phyloP scores from a whole-genome alignment of 2,329 filamentous ascomycete species.

The Xylariaceae sp. region DNA sequence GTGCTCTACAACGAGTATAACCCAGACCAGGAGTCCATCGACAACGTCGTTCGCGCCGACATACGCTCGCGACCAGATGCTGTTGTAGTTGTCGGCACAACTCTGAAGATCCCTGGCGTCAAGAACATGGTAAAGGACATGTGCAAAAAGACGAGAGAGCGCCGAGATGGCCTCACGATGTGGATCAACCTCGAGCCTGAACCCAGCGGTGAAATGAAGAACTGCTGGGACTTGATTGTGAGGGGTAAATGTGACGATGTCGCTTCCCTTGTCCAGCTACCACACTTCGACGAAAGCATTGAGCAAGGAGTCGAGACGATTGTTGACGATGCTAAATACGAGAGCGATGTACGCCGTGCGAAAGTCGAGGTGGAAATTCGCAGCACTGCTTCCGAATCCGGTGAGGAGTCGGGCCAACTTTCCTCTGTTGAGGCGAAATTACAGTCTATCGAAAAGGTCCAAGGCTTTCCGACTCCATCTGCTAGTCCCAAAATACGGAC shows the following conservation, averaged over 20 bases:
- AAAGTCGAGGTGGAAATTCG: conserved; percentile 44
- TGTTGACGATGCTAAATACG: conserved; percentile 42
- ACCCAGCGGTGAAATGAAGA: conserved; percentile 81
- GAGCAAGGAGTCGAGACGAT: conserved; percentile 50
- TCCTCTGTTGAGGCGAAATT: conserved; percentile 33
- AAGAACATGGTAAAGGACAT: conserved; percentile 86
- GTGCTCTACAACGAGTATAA: conserved; percentile 98
- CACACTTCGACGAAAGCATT: conserved; percentile 55
- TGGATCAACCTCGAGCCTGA: conserved; percentile 93
- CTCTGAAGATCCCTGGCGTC: conserved; percentile 90
- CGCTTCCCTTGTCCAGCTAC: conserved; percentile 66
- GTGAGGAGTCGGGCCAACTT: conserved; percentile 27
- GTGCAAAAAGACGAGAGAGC: conserved; percentile 79
- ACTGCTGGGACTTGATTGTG: conserved; percentile 91
- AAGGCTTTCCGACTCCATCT: conserved; percentile 56
- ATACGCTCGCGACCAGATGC: conserved; percentile 83
- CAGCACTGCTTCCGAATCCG: conserved; percentile 23
- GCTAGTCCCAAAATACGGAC: conserved; percentile 52
- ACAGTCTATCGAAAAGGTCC: conserved; percentile 41
- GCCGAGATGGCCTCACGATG: conserved; percentile 79
- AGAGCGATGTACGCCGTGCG: conserved; percentile 38
- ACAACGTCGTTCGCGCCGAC: conserved; percentile 83
- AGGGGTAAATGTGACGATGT: conserved; percentile 85
- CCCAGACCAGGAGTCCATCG: conserved; percentile 94
- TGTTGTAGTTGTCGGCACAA: conserved; percentile 92